phyloP scores from a whole-genome alignment of 352 stramenopile species.

The Pythium chondricola region DNA sequence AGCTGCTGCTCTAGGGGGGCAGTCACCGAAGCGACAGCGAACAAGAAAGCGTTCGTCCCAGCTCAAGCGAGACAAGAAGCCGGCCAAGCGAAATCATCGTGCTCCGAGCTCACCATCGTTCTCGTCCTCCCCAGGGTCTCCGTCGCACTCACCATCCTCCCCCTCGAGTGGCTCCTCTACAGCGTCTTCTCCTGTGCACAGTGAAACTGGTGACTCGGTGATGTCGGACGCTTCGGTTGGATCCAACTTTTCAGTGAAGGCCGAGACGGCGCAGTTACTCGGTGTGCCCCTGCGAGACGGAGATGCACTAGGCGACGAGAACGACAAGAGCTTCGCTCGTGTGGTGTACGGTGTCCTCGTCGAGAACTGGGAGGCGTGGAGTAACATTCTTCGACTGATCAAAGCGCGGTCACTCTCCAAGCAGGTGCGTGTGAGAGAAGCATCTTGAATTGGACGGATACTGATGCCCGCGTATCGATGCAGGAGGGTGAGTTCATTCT shows the following conservation, averaged over 20 bases:
- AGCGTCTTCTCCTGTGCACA: conserved; percentile 58
- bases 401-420: conserved; percentile 62
- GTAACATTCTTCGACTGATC: conserved; percentile 75
- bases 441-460: neutral
- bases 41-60: conserved; percentile 83
- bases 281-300: conserved; percentile 68
- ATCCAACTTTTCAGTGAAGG: conserved; percentile 77
- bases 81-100: conserved; percentile 60
- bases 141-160: conserved; percentile 56
- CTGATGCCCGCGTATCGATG: neutral
- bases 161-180: conserved; percentile 38
- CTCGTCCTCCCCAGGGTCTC: conserved; percentile 60
- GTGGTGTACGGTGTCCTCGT: conserved; percentile 72
- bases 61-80: conserved; percentile 71
- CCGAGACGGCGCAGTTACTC: conserved; percentile 69
- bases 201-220: conserved; percentile 50
- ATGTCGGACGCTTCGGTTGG: conserved; percentile 51
- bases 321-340: conserved; percentile 53
- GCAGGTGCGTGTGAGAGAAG: conserved; percentile 30
- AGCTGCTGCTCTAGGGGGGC: conserved; percentile 63
- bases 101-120: conserved; percentile 64
- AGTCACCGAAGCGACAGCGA: conserved; percentile 74
- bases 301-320: conserved; percentile 40
- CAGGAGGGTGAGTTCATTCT: conserved; percentile 80
- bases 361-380: conserved; percentile 83